phyloP scores from a whole-genome alignment of 2,329 filamentous ascomycete species.

The Esteya vermicola region DNA sequence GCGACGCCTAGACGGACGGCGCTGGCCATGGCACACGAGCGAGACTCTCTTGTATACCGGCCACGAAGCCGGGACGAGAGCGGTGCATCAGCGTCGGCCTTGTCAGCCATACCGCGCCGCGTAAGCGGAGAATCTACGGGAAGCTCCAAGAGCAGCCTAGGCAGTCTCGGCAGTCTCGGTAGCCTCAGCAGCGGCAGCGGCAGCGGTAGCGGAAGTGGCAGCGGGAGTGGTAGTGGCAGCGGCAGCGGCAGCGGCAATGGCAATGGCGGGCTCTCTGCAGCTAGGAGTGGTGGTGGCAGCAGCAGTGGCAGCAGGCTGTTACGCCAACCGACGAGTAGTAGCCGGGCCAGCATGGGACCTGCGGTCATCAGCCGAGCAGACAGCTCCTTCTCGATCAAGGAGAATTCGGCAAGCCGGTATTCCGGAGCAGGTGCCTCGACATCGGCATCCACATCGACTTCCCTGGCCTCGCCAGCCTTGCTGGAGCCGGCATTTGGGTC shows the following conservation, averaged over 20 bases:
- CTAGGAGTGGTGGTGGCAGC: not conserved
- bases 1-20: conserved; percentile 20
- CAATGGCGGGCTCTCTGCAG: not conserved
- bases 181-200: conserved; percentile 5
- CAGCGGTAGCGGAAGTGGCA: not conserved
- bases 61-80: conserved; percentile 19
- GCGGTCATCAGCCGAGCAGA: too few species aligned
- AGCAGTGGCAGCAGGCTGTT: not conserved
- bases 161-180: conserved; percentile 5
- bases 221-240: not conserved
- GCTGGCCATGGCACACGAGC: conserved; percentile 23
- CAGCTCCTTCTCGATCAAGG: too few species aligned
- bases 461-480: too few species aligned
- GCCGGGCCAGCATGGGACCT: too few species aligned
- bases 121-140: conserved; percentile 17
- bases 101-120: conserved; percentile 16
- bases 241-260: not conserved
- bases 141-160: conserved; percentile 7
- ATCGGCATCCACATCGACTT: too few species aligned
- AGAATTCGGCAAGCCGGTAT: too few species aligned
- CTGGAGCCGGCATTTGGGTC: too few species aligned
- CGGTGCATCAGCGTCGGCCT: not conserved
- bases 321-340: too few species aligned
- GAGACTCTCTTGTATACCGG: conserved; percentile 18
- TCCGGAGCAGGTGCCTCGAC: too few species aligned